Evolutionary conservation across 2,329 filamentous ascomycete species (phyloP).

Genomic region (Penicillium fuscoglaucum): DNA sequence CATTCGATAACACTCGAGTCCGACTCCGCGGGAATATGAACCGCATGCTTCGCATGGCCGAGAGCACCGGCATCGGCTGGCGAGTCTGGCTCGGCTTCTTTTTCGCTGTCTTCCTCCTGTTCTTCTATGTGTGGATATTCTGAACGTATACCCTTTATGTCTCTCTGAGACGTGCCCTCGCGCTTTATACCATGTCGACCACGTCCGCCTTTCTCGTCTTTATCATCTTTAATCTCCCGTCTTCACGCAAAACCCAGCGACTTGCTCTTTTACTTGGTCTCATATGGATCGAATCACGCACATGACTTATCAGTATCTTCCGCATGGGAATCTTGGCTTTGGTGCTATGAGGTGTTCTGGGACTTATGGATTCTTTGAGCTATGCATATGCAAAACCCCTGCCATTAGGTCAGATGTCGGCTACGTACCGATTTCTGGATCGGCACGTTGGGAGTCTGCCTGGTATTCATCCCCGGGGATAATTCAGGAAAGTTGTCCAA

Average conservation of each 20-base stretch:
- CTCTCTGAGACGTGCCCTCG: neutral
- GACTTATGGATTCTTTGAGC: neutral
- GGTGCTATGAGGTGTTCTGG: conserved; percentile 8
- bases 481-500: neutral
- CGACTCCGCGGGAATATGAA: conserved; percentile 92
- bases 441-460: neutral
- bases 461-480: neutral
- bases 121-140: conserved; percentile 91
- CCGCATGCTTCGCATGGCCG: conserved; percentile 92
- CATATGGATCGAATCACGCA: neutral
- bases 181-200: neutral
- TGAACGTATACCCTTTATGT: conserved; percentile 42
- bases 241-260: neutral
- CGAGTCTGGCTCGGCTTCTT: conserved; percentile 92
- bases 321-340: conserved; percentile 6
- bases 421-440: neutral
- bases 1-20: conserved; percentile 81
- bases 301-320: conserved; percentile 2
- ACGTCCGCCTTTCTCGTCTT: neutral
- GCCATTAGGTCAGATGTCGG: neutral
- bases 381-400: neutral
- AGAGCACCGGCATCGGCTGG: conserved; percentile 93
- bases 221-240: conserved; percentile 6
- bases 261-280: neutral
- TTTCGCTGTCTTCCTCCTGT: conserved; percentile 74